Evolutionary conservation across 2,329 filamentous ascomycete species (phyloP).

Genomic region (Colletotrichum acutatum): DNA sequence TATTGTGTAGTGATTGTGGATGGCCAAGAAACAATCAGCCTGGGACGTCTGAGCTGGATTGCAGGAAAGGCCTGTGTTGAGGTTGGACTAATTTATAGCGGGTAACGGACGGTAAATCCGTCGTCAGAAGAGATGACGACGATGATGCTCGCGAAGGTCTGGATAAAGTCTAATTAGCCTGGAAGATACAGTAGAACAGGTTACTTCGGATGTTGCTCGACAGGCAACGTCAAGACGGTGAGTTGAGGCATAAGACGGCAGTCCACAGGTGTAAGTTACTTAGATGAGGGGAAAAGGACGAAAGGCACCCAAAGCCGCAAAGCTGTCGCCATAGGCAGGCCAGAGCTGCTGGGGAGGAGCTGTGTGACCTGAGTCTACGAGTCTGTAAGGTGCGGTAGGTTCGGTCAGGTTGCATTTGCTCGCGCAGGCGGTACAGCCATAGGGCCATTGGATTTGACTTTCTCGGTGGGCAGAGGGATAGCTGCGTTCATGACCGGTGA

Average conservation of each 20-base stretch:
- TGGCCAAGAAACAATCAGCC: background rate
- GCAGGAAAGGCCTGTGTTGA: background rate
- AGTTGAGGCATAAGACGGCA: background rate
- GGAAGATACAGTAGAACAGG: background rate
- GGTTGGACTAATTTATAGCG: background rate
- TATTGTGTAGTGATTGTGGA: background rate
- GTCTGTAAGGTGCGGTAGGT: background rate
- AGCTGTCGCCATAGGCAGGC: background rate
- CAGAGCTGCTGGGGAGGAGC: no score
- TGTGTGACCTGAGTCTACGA: background rate
- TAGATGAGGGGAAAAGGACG: background rate
- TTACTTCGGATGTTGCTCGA: background rate
- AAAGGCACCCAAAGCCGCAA: no score
- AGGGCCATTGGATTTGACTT: constrained; percentile 12
- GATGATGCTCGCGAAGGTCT: background rate
- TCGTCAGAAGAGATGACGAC: background rate
- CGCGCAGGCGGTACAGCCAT: constrained; percentile 3
- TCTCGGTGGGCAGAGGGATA: background rate
- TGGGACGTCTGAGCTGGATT: background rate
- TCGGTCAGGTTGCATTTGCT: constrained; percentile 9
- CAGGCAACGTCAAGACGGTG: background rate
- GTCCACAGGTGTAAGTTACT: background rate
- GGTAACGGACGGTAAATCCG: background rate
- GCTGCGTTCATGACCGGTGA: background rate
- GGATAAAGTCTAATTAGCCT: background rate